Conservation (phyloP, 169 alveolate species). For the Cyclospora cayetanensis region DNA sequence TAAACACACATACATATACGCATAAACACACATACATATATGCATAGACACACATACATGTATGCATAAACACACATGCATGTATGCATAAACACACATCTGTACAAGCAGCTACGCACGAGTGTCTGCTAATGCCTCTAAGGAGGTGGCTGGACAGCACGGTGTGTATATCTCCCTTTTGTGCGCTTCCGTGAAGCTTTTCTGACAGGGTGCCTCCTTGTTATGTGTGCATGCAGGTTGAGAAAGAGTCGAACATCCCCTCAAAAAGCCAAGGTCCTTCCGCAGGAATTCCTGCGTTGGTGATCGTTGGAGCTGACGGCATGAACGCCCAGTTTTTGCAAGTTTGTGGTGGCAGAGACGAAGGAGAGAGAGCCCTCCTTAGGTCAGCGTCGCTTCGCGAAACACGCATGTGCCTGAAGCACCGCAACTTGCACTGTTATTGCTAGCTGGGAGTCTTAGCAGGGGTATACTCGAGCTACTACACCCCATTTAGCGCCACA, state of each 20-base stretch:
- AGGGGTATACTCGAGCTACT: not conserved
- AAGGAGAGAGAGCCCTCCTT: constrained; percentile 79
- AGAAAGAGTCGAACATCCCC: constrained; percentile 1
- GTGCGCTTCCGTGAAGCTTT: not conserved
- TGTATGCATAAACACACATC: no score
- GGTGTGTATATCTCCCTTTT: no score
- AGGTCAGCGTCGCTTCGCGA: constrained; percentile 61
- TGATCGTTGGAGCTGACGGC: constrained; percentile 82
- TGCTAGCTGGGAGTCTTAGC: not conserved
- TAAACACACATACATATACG: no score
- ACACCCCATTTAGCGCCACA: not conserved
- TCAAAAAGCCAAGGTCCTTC: constrained; percentile 73
- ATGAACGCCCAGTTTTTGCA: constrained; percentile 79
- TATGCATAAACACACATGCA: no score
- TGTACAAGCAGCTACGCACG: no score
- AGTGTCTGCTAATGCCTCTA: no score
- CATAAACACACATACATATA: no score
- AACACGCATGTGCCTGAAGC: no score
- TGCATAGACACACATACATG: no score
- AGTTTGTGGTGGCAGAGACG: constrained; percentile 80
- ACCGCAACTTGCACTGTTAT: no score
- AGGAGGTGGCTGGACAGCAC: no score
- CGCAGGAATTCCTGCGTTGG: constrained; percentile 76
- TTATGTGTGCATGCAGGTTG: not conserved
- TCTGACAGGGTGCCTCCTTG: not conserved